Evolutionary conservation across 306 rosid species (phyloP), one percentile per base, ranked within the genome.

Genomic region (Cucurbita argyrosperma): DNA sequence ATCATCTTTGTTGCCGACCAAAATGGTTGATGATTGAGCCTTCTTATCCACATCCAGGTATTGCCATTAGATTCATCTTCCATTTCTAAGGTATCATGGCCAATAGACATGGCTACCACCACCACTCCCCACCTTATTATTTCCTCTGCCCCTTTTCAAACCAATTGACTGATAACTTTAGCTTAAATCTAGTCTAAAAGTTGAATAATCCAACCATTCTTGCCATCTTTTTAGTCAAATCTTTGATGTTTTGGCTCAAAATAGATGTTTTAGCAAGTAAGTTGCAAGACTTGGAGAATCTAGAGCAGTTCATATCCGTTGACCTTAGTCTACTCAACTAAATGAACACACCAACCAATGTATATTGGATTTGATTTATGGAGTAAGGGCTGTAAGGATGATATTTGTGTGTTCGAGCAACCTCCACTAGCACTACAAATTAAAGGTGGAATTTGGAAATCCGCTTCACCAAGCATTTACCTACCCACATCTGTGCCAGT

Each of bases 1-100:
- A 56, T 56, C 14, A 6, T 52, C 16, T 52, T 52, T 52, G 0
- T 54, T 54, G 59, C 5, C 9, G 30, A 54, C 59, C 21, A 40
- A 64, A 64, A 64, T 64, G 30, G 15, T 40, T 40, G 0, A 64
- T 64, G 35, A 64, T n/a, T 43, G 1, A 18, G n/a, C 26, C 7
- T 42, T 42, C 15, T 64, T 40, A 39, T 39, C 51, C 71, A n/a
- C 35, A 64, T 3, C 0, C 9, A 8, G 23, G 7, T 18, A 64
- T 64, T 64, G 71, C 30, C 4, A 64, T 39, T 40, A 64, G 52
- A 64, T 64, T 64, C 71, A 64, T 64, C 71, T 42, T 64, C 71
- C 71, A 64, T 16, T 42, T 64, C 71, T 42, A 37, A 63, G 2
- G 11, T 4, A 63, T 63, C 13, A 63, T 63, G 50, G 50, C 13